Conservation (phyloP, 2,329 filamentous ascomycete genomes). For the Arthrobotrys entomopaga region DNA sequence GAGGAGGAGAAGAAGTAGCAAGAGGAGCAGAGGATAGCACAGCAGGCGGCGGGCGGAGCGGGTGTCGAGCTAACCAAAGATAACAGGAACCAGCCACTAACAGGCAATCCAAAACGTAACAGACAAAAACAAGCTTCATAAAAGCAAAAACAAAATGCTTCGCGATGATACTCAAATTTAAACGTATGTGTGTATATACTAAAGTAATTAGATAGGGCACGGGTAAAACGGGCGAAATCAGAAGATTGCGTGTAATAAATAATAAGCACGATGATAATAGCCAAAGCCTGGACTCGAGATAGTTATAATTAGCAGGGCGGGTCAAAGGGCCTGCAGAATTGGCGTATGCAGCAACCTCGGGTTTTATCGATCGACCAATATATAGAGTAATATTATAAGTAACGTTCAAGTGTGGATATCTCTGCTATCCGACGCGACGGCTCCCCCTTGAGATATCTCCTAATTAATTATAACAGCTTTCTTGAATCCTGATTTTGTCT, state of each 20-base stretch:
- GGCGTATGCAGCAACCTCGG: neutral
- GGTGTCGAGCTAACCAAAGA: constrained; percentile 38
- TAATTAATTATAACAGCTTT: too few relatives aligned
- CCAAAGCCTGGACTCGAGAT: neutral
- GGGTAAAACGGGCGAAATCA: neutral
- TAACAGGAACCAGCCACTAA: constrained; percentile 47
- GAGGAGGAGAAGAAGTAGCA: too few relatives aligned
- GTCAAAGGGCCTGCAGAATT: neutral
- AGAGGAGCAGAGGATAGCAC: neutral
- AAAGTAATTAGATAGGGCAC: too few relatives aligned
- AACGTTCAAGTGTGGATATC: neutral
- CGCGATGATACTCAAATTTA: too few relatives aligned
- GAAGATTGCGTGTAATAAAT: neutral
- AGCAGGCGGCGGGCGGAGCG: constrained; percentile 26
- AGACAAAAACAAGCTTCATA: constrained; percentile 44
- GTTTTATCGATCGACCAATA: neutral
- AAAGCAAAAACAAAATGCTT: too few relatives aligned
- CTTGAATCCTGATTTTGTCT: constrained; percentile 13
- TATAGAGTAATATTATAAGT: neutral
- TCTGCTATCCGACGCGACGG: neutral
- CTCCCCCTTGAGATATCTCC: neutral
- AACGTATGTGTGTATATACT: too few relatives aligned
- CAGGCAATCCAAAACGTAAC: constrained; percentile 44
- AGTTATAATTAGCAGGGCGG: neutral
- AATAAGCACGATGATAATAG: neutral